phyloP scores from a whole-genome alignment of 2,329 filamentous ascomycete genomes.

The Fusarium coicis region DNA sequence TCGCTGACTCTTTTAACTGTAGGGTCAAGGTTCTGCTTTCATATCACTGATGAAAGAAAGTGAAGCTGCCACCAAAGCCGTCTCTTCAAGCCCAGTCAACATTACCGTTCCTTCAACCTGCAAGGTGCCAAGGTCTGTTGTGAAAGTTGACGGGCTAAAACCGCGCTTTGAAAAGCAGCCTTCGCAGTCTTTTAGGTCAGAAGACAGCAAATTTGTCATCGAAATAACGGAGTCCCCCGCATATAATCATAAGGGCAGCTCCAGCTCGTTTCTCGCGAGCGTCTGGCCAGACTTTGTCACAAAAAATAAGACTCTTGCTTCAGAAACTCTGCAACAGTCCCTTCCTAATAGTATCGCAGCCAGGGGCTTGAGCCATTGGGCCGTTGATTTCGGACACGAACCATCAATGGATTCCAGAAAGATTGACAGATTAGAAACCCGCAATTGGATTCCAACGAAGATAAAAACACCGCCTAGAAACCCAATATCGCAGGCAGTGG shows the following conservation, averaged over 20 bases:
- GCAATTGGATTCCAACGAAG: slow-evolving; percentile 33
- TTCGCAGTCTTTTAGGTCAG: background rate
- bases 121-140: slow-evolving; percentile 45
- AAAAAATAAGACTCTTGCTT: slow-evolving; percentile 49
- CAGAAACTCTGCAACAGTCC: slow-evolving; percentile 51
- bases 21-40: slow-evolving; percentile 62
- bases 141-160: background rate
- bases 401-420: slow-evolving; percentile 2
- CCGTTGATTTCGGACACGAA: slow-evolving; percentile 41
- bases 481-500: background rate
- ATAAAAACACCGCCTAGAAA: slow-evolving; percentile 1
- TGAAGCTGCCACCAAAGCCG: slow-evolving; percentile 53
- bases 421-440: slow-evolving; percentile 23
- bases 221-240: slow-evolving; percentile 52
- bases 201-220: slow-evolving; percentile 54
- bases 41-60: slow-evolving; percentile 59
- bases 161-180: background rate
- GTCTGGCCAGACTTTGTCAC: slow-evolving; percentile 54
- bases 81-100: slow-evolving; percentile 58
- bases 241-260: slow-evolving; percentile 55
- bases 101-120: slow-evolving; percentile 54
- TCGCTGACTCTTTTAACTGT: slow-evolving; percentile 1
- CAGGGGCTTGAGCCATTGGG: slow-evolving; percentile 58
- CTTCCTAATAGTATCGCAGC: slow-evolving; percentile 53
- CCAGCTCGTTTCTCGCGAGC: slow-evolving; percentile 51